These are phyloP conservation scores for Pyricularia sp. DNA, from an alignment of 2,329 filamentous ascomycete species.

Conservation along the genomic window DNA sequence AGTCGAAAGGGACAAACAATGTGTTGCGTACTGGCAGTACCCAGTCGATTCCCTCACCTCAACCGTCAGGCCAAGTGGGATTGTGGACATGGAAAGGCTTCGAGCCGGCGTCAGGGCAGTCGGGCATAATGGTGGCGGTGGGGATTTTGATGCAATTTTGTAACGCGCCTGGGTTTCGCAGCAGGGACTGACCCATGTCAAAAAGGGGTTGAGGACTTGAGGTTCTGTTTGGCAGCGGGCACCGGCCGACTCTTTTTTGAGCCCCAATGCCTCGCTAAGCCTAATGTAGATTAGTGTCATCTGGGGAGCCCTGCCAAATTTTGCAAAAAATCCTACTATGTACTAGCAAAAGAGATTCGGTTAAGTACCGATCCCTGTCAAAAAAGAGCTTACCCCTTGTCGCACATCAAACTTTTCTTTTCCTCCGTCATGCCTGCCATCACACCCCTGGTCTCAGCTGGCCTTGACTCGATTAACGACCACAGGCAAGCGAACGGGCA, in stretches of 20 bases:
- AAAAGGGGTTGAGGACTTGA: slow-evolving; percentile 4
- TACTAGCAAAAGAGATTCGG: neutral
- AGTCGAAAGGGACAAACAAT: neutral
- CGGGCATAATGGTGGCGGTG: slow-evolving; percentile 16
- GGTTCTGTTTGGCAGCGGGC: slow-evolving; percentile 3
- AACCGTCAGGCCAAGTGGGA: slow-evolving; percentile 4
- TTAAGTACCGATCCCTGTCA: neutral
- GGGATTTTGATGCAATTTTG: slow-evolving; percentile 21
- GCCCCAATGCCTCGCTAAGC: slow-evolving; percentile 3
- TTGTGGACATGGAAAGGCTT: slow-evolving; percentile 13
- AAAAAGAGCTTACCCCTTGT: slow-evolving; percentile 1
- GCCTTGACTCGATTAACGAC: neutral
- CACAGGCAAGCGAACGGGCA: neutral
- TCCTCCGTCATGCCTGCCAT: neutral
- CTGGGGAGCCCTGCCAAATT: neutral
- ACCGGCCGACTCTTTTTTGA: neutral
- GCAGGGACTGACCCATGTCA: slow-evolving; percentile 4
- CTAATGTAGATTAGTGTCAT: neutral
- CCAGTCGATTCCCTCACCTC: slow-evolving; percentile 1
- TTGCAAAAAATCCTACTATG: neutral
- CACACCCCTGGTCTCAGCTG: neutral
- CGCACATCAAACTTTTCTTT: slow-evolving; percentile 4
- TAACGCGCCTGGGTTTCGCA: slow-evolving; percentile 20
- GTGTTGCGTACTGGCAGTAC: neutral
- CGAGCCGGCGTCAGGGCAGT: slow-evolving; percentile 13